Base-by-base conservation (phyloP, 352 stramenopile genomes). In the Phytopythium vexans region DNA sequence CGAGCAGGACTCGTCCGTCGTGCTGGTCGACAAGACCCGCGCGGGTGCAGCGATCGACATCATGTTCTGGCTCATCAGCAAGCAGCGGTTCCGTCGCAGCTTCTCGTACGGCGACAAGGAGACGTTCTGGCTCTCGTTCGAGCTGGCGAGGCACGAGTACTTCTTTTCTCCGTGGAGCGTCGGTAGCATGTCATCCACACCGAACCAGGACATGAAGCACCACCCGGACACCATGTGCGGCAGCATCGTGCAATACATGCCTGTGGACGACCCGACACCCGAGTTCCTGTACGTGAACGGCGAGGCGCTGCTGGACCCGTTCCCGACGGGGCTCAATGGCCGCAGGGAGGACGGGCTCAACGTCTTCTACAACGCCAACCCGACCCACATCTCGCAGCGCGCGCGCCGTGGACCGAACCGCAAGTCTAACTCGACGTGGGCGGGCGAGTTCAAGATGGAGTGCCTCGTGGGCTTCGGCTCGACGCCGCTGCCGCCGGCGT, bases 61-160 rank as follows among this genome's bases (percentile, higher is more conserved):
- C 12, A 62, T 87, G 35, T 82, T 74, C 62, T 81, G 74, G 61
- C 63, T 87, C 11, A 71, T 84, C 49, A 72, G 60, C 1, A 53
- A 82, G 44, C 65, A 74, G 44, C 66, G 72, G 5, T 82, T 84
- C 35, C 48, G 66, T 15, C 62, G 66, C 10, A 66, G 70, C 15
- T 82, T 77, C 27, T 85, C 68, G 4, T 80, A 52, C 27, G 79
- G 71, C 3, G 76, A 88, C 54, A 87, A 90, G 58, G 79, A 90
- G 50, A 57, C 62, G 15, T 87, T 87, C 54, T 88, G 79, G 74
- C 61, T 90, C 8, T 61, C 74, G 12, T 90, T 69, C 55, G 77
- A 79, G 27, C 54, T 87, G 6, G 64, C 72, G 0, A 66, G 74
- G 27, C 46, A 51, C 5, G 48, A 67, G 21, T 88, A 88, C 44